Conservation (phyloP, 805 yeast species). For the Zygotorulaspora sp. region DNA sequence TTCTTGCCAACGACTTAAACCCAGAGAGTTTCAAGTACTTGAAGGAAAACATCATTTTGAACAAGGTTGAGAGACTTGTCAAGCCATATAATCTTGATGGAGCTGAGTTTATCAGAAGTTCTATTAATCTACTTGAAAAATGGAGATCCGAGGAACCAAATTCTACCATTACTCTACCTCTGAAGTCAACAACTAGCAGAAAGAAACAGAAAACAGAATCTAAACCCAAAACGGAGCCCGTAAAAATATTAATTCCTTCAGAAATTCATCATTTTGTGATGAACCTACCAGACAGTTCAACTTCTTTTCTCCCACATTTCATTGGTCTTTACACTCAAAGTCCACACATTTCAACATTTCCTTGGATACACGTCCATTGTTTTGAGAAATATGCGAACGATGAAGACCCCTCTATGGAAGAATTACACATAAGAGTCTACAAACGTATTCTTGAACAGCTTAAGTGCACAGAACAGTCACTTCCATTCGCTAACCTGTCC, state of each 20-base stretch:
- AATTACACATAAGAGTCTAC: conserved; percentile 61
- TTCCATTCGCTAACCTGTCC: conserved; percentile 44
- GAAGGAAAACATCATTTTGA: conserved; percentile 54
- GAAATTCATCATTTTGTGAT: conserved; percentile 68
- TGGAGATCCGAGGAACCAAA: conserved; percentile 39
- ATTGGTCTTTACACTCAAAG: conserved; percentile 56
- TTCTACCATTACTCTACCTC: conserved; percentile 37
- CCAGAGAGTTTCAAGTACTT: conserved; percentile 79
- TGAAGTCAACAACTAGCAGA: conserved; percentile 29
- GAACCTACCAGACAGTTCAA: conserved; percentile 93
- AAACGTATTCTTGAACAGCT: conserved; percentile 44
- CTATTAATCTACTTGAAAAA: conserved; percentile 49
- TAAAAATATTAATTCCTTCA: conserved; percentile 29
- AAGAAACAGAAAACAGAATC: conserved; percentile 35
- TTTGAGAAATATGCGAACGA: conserved; percentile 82
- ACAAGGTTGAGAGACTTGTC: conserved; percentile 60
- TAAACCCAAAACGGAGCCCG: conserved; percentile 43
- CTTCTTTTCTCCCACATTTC: conserved; percentile 73
- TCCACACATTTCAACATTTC: conserved; percentile 48
- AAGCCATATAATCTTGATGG: conserved; percentile 74
- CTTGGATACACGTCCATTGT: conserved; percentile 82
- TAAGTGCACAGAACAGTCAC: conserved; percentile 42
- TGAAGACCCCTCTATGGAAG: conserved; percentile 69
- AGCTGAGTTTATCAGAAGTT: conserved; percentile 63
- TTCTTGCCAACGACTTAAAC: conserved; percentile 88